A percentile compares a stretch with the other conserved stretches of the same genome.
Conservation (phyloP, 1,139 yeast genomes). For the Hyphopichia khmerensis region DNA sequence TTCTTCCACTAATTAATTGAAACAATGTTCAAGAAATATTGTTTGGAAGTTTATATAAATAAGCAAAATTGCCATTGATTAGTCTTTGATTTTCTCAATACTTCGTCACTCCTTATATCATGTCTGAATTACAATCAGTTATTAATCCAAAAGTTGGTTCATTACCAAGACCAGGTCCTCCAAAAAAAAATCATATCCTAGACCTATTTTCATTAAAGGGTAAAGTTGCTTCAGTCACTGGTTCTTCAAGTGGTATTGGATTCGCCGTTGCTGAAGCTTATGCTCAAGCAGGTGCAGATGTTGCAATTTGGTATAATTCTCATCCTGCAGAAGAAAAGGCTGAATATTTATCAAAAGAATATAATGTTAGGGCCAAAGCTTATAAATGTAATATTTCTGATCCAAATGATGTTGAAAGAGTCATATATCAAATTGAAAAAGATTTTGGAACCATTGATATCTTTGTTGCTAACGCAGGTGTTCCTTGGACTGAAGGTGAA, state of each 20-base stretch:
- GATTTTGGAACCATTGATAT: conserved; percentile 81
- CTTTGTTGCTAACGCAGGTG: conserved; percentile 90
- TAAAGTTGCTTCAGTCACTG: conserved; percentile 85
- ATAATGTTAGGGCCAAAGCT: conserved; percentile 67
- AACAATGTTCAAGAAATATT: no score
- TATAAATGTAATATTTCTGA: conserved; percentile 71
- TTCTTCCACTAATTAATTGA: no score
- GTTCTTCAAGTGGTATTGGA: conserved; percentile 87
- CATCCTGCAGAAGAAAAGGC: conserved; percentile 63
- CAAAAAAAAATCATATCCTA: conserved; percentile 29
- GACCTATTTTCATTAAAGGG: conserved; percentile 71
- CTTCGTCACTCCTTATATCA: neutral
- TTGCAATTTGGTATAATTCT: conserved; percentile 70
- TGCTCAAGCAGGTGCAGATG: conserved; percentile 90
- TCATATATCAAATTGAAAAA: conserved; percentile 55
- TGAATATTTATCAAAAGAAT: conserved; percentile 52
- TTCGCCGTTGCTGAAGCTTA: conserved; percentile 79
- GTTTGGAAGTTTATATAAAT: no score
- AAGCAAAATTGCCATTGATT: no score
- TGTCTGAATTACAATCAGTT: conserved; percentile 9
- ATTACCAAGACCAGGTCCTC: conserved; percentile 30
- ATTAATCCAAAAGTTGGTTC: conserved; percentile 26
- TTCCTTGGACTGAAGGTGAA: conserved; percentile 80
- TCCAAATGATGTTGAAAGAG: conserved; percentile 54
- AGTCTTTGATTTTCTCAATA: no score